Evolutionary conservation across 805 yeast genomes (phyloP).

Genomic region (Hanseniaspora mollemarum): DNA sequence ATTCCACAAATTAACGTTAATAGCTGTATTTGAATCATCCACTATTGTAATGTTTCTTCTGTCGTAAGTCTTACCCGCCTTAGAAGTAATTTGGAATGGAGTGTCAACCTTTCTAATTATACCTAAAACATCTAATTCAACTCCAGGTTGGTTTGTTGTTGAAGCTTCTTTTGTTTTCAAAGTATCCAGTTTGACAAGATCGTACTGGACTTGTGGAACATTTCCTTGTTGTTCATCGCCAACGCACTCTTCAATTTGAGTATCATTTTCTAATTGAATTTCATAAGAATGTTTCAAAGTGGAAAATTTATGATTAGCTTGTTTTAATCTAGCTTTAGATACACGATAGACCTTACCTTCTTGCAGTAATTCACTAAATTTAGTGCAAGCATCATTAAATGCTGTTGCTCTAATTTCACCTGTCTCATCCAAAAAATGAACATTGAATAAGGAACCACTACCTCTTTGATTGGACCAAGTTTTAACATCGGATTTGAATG

Average conservation of each 20-base stretch:
- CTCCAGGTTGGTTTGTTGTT: conserved; percentile 35
- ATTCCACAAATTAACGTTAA: conserved; percentile 83
- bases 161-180: conserved; percentile 47
- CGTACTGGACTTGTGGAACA: conserved; percentile 71
- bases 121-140: conserved; percentile 78
- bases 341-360: conserved; percentile 85
- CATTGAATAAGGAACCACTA: conserved; percentile 80
- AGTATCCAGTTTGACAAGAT: conserved; percentile 57
- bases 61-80: conserved; percentile 83
- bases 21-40: conserved; percentile 68
- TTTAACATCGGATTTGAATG: conserved; percentile 75
- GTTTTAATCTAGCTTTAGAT: conserved; percentile 66
- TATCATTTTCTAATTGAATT: conserved; percentile 66
- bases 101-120: conserved; percentile 69
- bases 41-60: conserved; percentile 82
- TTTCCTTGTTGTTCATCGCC: conserved; percentile 40
- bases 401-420: conserved; percentile 95
- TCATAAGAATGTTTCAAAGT: conserved; percentile 82
- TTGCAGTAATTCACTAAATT: conserved; percentile 59
- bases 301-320: conserved; percentile 77
- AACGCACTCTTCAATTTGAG: conserved; percentile 57
- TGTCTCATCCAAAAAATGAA: conserved; percentile 81
- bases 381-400: conserved; percentile 76
- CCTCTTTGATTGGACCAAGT: conserved; percentile 81
- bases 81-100: conserved; percentile 67